Evolutionary conservation across 306 rosid species (phyloP).

Genomic region (Fragaria nilgerrensis): DNA sequence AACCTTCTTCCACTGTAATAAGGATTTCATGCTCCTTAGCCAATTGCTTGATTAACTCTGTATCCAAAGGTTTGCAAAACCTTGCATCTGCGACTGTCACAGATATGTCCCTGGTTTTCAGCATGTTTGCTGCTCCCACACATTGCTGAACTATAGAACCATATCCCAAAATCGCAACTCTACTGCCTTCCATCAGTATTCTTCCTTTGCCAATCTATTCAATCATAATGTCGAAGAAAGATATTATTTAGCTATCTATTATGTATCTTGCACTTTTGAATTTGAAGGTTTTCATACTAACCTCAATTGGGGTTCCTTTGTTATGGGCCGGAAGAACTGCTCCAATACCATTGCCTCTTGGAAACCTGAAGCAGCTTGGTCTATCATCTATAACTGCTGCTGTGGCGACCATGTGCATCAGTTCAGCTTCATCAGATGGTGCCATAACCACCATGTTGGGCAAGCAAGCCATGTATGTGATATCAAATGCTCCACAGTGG

Average conservation of each 20-base stretch:
- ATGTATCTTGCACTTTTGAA: neutral
- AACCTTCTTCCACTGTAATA: slow-evolving; percentile 82
- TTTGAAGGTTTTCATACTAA: slow-evolving; percentile 29
- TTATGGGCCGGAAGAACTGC: slow-evolving; percentile 49
- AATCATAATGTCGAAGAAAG: slow-evolving; percentile 14
- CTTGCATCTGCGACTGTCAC: slow-evolving; percentile 93
- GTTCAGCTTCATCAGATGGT: slow-evolving; percentile 90
- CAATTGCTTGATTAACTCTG: slow-evolving; percentile 54
- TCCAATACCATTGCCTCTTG: slow-evolving; percentile 92
- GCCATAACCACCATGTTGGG: slow-evolving; percentile 99
- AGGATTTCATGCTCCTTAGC: slow-evolving; percentile 79
- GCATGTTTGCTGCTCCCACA: slow-evolving; percentile 56
- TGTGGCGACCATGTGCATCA: slow-evolving; percentile 94
- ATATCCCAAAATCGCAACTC: slow-evolving; percentile 78
- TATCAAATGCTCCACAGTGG: slow-evolving; percentile 93
- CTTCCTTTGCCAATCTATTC: slow-evolving; percentile 84
- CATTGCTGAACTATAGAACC: slow-evolving; percentile 81
- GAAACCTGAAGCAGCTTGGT: slow-evolving; percentile 93
- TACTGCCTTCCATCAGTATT: slow-evolving; percentile 58
- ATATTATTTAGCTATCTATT: neutral
- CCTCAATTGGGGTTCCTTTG: slow-evolving; percentile 84
- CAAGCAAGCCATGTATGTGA: slow-evolving; percentile 90
- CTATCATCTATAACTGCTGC: slow-evolving; percentile 86
- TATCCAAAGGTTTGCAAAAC: slow-evolving; percentile 91
- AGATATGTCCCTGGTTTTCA: slow-evolving; percentile 42